A percentile compares a stretch with the other conserved stretches of the same genome.
phyloP scores from a whole-genome alignment of 2,329 filamentous ascomycete genomes.

The Chaetothyriales sp. region DNA sequence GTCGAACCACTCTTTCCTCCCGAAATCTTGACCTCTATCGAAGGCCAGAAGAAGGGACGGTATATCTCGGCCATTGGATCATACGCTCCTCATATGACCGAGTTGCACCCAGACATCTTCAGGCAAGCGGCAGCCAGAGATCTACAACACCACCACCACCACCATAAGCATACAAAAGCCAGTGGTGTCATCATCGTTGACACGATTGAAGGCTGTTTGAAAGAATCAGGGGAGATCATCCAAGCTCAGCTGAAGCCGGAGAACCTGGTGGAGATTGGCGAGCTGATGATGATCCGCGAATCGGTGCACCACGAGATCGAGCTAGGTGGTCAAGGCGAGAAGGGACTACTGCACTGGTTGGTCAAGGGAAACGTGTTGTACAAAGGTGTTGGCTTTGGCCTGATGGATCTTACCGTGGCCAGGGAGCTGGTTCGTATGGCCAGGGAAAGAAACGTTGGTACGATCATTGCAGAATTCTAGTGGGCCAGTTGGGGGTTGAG shows the following conservation, averaged over 20 bases:
- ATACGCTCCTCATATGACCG: conserved; percentile 59
- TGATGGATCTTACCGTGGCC: conserved; percentile 55
- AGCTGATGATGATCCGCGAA: conserved; percentile 52
- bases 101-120: conserved; percentile 65
- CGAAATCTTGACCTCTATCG: conserved; percentile 50
- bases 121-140: conserved; percentile 36
- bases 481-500: too few species aligned
- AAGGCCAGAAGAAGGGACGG: conserved; percentile 30
- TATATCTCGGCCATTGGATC: conserved; percentile 31
- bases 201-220: conserved; percentile 61
- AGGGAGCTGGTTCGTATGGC: conserved; percentile 43
- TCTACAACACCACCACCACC: conserved; percentile 28
- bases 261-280: conserved; percentile 75
- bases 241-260: conserved; percentile 56
- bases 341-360: conserved; percentile 42
- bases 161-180: conserved; percentile 37
- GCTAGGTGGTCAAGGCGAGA: conserved; percentile 24
- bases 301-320: conserved; percentile 28
- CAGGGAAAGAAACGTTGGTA: conserved; percentile 40
- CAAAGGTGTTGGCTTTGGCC: conserved; percentile 51
- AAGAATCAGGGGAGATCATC: conserved; percentile 76
- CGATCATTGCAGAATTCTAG: conserved; percentile 29
- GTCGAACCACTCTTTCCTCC: conserved; percentile 60
- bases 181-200: conserved; percentile 48
- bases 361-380: conserved; percentile 51